Conservation (phyloP, 768 basidiomycete genomes). For the Xanthoconium stramineum region DNA sequence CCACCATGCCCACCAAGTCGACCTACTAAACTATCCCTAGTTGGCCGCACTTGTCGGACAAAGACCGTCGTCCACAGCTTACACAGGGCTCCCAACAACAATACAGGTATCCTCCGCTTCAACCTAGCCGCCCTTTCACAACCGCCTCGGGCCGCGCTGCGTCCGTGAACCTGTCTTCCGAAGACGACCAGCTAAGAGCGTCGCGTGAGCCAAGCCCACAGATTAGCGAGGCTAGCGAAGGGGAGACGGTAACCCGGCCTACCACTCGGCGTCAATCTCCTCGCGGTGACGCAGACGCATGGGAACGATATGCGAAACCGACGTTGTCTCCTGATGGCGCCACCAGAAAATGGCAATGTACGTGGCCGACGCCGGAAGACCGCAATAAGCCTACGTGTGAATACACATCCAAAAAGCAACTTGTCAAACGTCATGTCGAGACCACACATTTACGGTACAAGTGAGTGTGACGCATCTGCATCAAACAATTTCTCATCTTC, state of each 20-base stretch:
- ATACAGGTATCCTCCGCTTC: conserved; percentile 4
- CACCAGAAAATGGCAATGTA: conserved; percentile 39
- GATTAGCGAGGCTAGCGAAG: conserved; percentile 32
- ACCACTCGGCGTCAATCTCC: conserved; percentile 24
- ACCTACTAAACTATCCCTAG: conserved; percentile 15
- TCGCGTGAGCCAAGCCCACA: conserved; percentile 31
- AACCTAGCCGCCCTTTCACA: conserved; percentile 6
- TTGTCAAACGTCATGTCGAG: conserved; percentile 67
- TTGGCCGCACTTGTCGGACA: conserved; percentile 22
- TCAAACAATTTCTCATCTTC: conserved; percentile 13
- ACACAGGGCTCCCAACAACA: conserved; percentile 15
- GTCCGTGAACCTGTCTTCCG: conserved; percentile 24
- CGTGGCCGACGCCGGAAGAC: conserved; percentile 37
- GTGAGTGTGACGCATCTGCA: conserved; percentile 36
- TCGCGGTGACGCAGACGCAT: conserved; percentile 27
- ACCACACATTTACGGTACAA: conserved; percentile 59
- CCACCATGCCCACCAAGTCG: neutral
- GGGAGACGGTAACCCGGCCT: conserved; percentile 13
- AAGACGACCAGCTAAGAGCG: conserved; percentile 28
- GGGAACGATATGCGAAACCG: conserved; percentile 35
- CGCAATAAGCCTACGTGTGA: conserved; percentile 35
- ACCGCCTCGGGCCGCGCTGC: conserved; percentile 9
- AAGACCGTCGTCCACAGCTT: conserved; percentile 6
- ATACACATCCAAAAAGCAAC: conserved; percentile 55
- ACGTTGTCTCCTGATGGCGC: conserved; percentile 33